These are phyloP conservation scores for Rhizoclosmatium sp. DNA, from an alignment of 192 early-diverging fungal species.

Conservation along the genomic window DNA sequence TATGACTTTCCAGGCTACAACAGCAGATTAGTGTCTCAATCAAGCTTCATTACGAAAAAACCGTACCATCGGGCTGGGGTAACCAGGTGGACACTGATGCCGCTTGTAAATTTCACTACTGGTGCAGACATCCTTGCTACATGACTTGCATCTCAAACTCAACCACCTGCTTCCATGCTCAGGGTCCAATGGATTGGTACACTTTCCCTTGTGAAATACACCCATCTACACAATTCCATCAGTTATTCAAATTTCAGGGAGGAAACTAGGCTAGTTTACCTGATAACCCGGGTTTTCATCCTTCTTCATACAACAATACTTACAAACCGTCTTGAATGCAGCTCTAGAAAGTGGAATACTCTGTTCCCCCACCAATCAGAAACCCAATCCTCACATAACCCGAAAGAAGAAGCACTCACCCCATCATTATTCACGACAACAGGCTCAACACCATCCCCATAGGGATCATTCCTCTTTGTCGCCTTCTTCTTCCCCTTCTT, in stretches of 20 bases:
- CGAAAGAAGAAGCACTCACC: conserved; percentile 1
- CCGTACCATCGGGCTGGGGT: conserved; percentile 26
- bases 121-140: conserved; percentile 35
- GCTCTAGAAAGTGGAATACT: conserved; percentile 32
- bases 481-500: conserved; percentile 31
- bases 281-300: conserved; percentile 32
- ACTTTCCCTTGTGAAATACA: conserved; percentile 38
- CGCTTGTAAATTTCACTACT: conserved; percentile 32
- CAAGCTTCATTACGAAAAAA: neutral
- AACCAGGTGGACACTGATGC: conserved; percentile 38
- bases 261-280: neutral
- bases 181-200: conserved; percentile 33
- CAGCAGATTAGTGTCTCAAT: neutral
- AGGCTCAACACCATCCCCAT: conserved; percentile 27
- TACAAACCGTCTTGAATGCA: conserved; percentile 36
- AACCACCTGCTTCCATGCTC: conserved; percentile 34
- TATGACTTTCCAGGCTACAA: conserved; percentile 33
- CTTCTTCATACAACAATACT: conserved; percentile 36
- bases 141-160: conserved; percentile 33
- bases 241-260: no score
- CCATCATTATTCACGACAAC: conserved; percentile 35
- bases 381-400: neutral
- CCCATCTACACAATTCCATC: conserved; percentile 18
- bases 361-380: neutral
- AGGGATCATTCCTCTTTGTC: conserved; percentile 20